phyloP scores from a whole-genome alignment of 805 yeast species.

The Suhomyces pyralidae region DNA sequence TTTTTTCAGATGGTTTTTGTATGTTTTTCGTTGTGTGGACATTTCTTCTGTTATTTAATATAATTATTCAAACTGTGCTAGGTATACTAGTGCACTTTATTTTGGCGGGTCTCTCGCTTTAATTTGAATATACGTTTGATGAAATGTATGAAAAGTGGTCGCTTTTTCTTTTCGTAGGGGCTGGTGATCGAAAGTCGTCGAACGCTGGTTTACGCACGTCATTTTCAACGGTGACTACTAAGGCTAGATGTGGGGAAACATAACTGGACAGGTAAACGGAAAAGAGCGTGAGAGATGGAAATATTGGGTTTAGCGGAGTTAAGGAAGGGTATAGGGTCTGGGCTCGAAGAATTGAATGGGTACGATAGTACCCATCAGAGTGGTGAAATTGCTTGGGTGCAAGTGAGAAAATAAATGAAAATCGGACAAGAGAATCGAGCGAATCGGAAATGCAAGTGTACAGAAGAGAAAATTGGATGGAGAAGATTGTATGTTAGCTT shows the following conservation, averaged over 20 bases:
- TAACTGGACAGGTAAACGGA: not conserved
- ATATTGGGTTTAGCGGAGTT: not conserved
- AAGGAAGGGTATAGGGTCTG: not conserved
- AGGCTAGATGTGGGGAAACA: not conserved
- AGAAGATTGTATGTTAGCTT: no score
- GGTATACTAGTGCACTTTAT: slow-evolving; percentile 3
- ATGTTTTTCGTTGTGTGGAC: slow-evolving; percentile 37
- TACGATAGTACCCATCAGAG: not conserved
- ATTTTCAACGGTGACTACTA: not conserved
- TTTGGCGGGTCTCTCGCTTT: slow-evolving; percentile 1
- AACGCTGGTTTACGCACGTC: slow-evolving; percentile 3
- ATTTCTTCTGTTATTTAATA: slow-evolving; percentile 11
- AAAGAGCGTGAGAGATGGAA: not conserved
- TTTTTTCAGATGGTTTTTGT: slow-evolving; percentile 48
- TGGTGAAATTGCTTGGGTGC: not conserved
- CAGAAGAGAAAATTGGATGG: not conserved
- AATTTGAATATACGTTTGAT: slow-evolving; percentile 2
- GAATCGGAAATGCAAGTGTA: not conserved
- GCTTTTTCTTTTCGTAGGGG: slow-evolving; percentile 6
- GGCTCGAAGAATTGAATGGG: not conserved
- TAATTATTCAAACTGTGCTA: slow-evolving; percentile 1
- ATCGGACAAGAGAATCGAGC: not conserved
- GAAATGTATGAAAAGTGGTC: not conserved
- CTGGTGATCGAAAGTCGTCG: slow-evolving; percentile 7
- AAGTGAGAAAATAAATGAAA: not conserved